phyloP scores from a whole-genome alignment of 768 basidiomycete species.

The Kwoniella sp. region DNA sequence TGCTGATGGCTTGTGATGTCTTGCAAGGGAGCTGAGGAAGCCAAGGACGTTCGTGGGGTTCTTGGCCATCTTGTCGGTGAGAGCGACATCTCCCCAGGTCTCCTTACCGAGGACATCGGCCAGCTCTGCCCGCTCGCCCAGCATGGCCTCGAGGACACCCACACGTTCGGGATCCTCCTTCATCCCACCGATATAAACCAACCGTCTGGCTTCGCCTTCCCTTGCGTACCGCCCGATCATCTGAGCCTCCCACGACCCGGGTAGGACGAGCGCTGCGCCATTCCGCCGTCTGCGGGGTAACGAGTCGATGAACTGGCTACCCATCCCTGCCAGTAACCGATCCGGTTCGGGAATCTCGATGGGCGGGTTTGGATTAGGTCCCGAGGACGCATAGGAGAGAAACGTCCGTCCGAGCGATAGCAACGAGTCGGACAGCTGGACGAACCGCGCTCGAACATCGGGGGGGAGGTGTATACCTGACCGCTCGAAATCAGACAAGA shows the following conservation, averaged over 20 bases:
- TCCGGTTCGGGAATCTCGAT: conserved; percentile 47
- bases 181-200: conserved; percentile 77
- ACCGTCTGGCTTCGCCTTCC: conserved; percentile 71
- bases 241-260: conserved; percentile 81
- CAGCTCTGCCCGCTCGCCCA: conserved; percentile 72
- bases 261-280: conserved; percentile 60
- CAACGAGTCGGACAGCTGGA: conserved; percentile 83
- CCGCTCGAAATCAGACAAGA: conserved; percentile 95
- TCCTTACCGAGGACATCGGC: conserved; percentile 77
- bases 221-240: conserved; percentile 90
- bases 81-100: conserved; percentile 79
- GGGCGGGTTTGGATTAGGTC: conserved; percentile 23
- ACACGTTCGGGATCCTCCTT: conserved; percentile 66
- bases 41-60: conserved; percentile 83
- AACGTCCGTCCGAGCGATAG: conserved; percentile 82
- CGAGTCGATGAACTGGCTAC: conserved; percentile 42
- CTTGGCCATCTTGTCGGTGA: conserved; percentile 96
- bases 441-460: conserved; percentile 71
- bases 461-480: conserved; percentile 88
- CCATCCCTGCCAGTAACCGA: conserved; percentile 43
- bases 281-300: conserved; percentile 20
- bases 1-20: conserved; percentile 75
- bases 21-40: conserved; percentile 75
- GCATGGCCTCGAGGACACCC: conserved; percentile 67
- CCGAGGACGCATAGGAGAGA: conserved; percentile 50